Conservation (phyloP, 2,329 filamentous ascomycete genomes). For the Claviceps paspali region DNA sequence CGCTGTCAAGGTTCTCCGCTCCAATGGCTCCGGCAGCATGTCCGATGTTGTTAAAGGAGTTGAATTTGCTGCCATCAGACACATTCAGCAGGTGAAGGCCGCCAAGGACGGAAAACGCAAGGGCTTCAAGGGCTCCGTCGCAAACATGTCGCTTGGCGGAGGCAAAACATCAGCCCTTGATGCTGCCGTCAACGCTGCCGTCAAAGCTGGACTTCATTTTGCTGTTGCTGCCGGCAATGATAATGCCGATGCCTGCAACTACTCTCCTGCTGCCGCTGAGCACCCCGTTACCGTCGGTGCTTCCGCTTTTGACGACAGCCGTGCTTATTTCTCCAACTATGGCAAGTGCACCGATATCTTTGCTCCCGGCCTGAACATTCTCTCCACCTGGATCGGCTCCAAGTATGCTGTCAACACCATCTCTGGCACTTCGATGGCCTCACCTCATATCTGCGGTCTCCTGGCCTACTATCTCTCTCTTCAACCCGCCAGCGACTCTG, state of each 20-base stretch:
- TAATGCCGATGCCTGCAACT: constrained; percentile 97
- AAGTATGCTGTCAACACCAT: constrained; percentile 96
- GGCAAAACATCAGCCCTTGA: constrained; percentile 91
- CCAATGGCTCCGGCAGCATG: constrained; percentile 97
- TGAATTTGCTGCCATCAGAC: constrained; percentile 76
- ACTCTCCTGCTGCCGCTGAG: constrained; percentile 85
- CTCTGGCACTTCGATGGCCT: constrained; percentile 98
- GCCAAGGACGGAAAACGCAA: constrained; percentile 82
- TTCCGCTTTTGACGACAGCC: constrained; percentile 82
- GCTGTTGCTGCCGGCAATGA: constrained; percentile 97
- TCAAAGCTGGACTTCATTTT: constrained; percentile 86
- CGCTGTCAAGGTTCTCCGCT: constrained; percentile 95
- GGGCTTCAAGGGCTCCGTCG: constrained; percentile 96
- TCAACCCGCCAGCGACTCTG: constrained; percentile 78
- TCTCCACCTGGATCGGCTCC: constrained; percentile 97
- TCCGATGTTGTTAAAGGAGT: constrained; percentile 97
- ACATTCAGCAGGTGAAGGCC: constrained; percentile 57
- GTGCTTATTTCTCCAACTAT: constrained; percentile 99
- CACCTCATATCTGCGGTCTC: constrained; percentile 90
- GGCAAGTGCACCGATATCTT: constrained; percentile 99
- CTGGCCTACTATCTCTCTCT: constrained; percentile 96
- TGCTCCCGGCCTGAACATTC: constrained; percentile 88
- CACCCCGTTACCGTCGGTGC: constrained; percentile 94
- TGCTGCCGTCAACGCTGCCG: constrained; percentile 83
- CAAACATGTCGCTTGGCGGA: constrained; percentile 98